Percentiles rank a stretch among this genome's conserved stretches.
These are phyloP conservation scores for Lachancea cidri DNA, from an alignment of 805 yeast genomes.

Conservation along the genomic window DNA sequence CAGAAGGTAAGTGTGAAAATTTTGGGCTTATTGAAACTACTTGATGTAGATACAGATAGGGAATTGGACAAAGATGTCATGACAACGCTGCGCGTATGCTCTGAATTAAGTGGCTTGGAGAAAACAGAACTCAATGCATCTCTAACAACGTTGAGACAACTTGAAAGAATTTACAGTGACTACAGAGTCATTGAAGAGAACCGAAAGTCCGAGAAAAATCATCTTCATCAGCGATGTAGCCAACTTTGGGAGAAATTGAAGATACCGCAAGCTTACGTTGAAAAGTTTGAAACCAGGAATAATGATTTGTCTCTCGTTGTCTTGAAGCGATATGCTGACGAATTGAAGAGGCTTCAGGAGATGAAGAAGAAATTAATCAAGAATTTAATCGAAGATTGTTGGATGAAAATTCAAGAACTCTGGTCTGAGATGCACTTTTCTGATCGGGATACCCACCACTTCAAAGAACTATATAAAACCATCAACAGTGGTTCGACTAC, in stretches of 20 bases:
- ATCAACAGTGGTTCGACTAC: conserved; percentile 12
- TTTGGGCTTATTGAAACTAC: neutral
- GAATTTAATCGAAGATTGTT: conserved; percentile 57
- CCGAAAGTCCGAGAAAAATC: conserved; percentile 33
- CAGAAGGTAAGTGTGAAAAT: neutral
- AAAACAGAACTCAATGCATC: neutral
- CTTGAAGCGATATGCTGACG: conserved; percentile 47
- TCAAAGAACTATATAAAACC: conserved; percentile 35
- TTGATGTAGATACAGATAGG: conserved; percentile 5
- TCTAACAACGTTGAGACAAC: conserved; percentile 3
- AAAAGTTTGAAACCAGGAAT: conserved; percentile 39
- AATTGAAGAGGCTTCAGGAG: conserved; percentile 50
- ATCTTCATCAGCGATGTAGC: conserved; percentile 38
- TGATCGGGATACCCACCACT: conserved; percentile 43
- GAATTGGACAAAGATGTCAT: conserved; percentile 11
- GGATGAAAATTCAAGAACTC: conserved; percentile 50
- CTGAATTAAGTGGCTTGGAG: neutral
- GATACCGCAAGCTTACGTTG: conserved; percentile 39
- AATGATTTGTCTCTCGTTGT: conserved; percentile 43
- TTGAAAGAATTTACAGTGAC: conserved; percentile 13
- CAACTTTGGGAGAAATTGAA: conserved; percentile 54
- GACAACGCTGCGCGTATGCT: neutral
- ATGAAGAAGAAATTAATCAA: conserved; percentile 63
- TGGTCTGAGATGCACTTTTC: conserved; percentile 64
- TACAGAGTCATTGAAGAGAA: conserved; percentile 25